A percentile compares a stretch with the other conserved stretches of the same genome.
Evolutionary conservation across 176 grass and related monocot species (phyloP).

Genomic region (Tillandsia leiboldiana): DNA sequence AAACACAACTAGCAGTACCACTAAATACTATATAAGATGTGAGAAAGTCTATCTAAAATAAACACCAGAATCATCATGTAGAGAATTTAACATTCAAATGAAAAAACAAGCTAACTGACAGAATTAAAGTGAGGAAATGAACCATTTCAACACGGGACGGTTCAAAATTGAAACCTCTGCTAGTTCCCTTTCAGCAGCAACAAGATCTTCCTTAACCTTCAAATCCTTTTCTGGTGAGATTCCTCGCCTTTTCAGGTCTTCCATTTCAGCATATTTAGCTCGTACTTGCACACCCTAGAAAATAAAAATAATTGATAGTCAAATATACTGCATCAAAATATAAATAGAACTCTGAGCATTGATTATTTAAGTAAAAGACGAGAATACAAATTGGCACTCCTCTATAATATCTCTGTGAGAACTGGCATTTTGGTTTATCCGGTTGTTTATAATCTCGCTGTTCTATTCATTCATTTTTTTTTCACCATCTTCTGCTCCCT

Average conservation of each 20-base stretch:
- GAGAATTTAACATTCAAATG: no score
- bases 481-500: constrained; percentile 67
- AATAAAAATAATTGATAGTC: not conserved
- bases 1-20: no score
- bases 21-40: no score
- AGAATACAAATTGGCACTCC: not conserved
- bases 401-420: constrained; percentile 2
- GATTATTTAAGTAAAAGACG: no score
- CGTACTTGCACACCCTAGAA: constrained; percentile 45
- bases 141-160: constrained; percentile 50
- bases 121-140: not conserved
- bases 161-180: constrained; percentile 36
- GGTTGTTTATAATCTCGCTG: constrained; percentile 46
- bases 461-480: constrained; percentile 28
- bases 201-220: constrained; percentile 58
- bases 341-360: no score
- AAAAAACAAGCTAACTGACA: no score
- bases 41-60: no score
- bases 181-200: constrained; percentile 53
- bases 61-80: no score
- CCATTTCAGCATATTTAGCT: constrained; percentile 65
- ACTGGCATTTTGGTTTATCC: constrained; percentile 49
- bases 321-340: no score
- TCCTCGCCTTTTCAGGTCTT: constrained; percentile 65
- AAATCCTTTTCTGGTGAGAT: constrained; percentile 57